Percentiles rank a stretch among this genome's conserved stretches.
Evolutionary conservation across 257 asterid genomes (phyloP).

Genomic region (Scutellaria minor): DNA sequence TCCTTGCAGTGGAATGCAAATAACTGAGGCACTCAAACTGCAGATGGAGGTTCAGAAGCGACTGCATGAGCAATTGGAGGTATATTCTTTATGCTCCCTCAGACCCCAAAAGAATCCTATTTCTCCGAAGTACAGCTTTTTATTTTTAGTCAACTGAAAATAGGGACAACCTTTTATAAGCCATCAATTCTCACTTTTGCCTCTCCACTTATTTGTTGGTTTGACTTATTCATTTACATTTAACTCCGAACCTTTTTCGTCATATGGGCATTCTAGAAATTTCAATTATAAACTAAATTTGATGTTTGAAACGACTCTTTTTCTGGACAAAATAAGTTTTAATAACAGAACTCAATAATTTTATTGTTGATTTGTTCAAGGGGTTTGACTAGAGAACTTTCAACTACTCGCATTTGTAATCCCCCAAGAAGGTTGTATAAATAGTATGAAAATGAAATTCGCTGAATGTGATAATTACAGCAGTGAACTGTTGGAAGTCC

Average conservation of each 20-base stretch:
- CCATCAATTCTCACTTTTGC: too few species aligned
- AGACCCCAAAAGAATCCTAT: too few species aligned
- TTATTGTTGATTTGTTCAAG: conserved; percentile 4
- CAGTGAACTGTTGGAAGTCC: conserved; percentile 9
- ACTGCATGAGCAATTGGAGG: conserved; percentile 98
- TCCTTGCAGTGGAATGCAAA: conserved; percentile 80
- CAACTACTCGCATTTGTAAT: conserved; percentile 6
- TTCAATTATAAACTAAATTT: too few species aligned
- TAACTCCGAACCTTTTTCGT: too few species aligned
- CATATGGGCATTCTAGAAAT: too few species aligned
- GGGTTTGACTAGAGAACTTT: background rate
- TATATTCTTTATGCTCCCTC: conserved; percentile 30
- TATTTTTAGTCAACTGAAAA: too few species aligned
- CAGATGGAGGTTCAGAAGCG: conserved; percentile 99
- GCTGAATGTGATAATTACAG: conserved; percentile 19
- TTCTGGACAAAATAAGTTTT: too few species aligned
- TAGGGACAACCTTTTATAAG: too few species aligned
- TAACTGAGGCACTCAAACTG: conserved; percentile 92
- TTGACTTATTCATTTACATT: too few species aligned
- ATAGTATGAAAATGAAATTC: background rate
- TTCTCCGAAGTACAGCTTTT: too few species aligned
- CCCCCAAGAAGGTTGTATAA: background rate
- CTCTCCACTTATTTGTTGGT: too few species aligned
- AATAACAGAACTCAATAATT: background rate
- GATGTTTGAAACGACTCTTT: too few species aligned